A percentile compares a stretch with the other conserved stretches of the same genome.
These are phyloP conservation scores for Serpula lacrymans DNA, from an alignment of 768 basidiomycete species.

Conservation along the genomic window DNA sequence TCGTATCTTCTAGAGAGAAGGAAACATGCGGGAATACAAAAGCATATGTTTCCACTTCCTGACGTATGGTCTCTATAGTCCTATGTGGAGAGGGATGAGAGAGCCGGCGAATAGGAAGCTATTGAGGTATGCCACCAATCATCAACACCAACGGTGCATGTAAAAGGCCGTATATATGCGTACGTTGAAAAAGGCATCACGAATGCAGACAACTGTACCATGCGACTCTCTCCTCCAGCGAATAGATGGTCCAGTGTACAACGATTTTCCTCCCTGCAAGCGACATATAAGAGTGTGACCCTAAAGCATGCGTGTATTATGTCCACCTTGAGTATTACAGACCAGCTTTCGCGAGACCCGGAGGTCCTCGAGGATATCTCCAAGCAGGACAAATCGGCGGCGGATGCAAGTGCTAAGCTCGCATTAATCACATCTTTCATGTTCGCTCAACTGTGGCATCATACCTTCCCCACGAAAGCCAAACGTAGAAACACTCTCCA, in stretches of 20 bases:
- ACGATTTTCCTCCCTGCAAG: slow-evolving; percentile 54
- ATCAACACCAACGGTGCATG: slow-evolving; percentile 7
- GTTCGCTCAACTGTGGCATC: slow-evolving; percentile 1
- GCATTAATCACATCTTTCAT: not conserved
- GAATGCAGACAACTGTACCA: slow-evolving; percentile 81
- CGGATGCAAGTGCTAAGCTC: slow-evolving; percentile 72
- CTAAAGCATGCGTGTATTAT: not conserved
- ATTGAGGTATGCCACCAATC: not conserved
- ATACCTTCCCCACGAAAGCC: slow-evolving; percentile 94
- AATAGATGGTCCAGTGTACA: slow-evolving; percentile 72
- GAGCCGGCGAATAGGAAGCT: slow-evolving; percentile 80
- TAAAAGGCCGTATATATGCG: slow-evolving; percentile 20
- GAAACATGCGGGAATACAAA: slow-evolving; percentile 68
- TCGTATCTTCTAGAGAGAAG: slow-evolving; percentile 63
- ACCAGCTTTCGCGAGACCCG: slow-evolving; percentile 62
- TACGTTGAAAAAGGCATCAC: slow-evolving; percentile 91
- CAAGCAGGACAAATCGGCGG: slow-evolving; percentile 72
- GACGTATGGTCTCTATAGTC: slow-evolving; percentile 65
- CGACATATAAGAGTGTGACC: slow-evolving; percentile 1
- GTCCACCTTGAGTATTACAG: slow-evolving; percentile 73
- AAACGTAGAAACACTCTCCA: slow-evolving; percentile 61
- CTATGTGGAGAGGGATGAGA: slow-evolving; percentile 60
- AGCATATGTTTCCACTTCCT: slow-evolving; percentile 70
- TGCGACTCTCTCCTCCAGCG: slow-evolving; percentile 69
- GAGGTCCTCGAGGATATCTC: slow-evolving; percentile 80